Evolutionary conservation across 2,329 filamentous ascomycete genomes (phyloP), one percentile per base, ranked within the genome.

Genomic region (Cyphellophora europaea): DNA sequence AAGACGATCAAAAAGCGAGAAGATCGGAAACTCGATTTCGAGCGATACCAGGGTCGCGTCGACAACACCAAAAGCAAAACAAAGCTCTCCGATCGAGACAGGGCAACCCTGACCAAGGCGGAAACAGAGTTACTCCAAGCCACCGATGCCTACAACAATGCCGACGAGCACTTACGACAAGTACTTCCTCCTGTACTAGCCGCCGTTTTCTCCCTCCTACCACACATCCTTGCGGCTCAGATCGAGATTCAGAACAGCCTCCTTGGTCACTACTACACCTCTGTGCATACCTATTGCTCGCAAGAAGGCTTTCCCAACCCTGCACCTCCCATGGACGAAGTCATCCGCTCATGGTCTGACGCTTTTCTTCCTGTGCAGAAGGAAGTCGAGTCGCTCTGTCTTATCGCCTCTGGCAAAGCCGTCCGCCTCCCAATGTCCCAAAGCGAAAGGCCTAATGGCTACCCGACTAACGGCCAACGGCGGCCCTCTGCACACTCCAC

Each of bases 1-100:
- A 91, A 87, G 61, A 79, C 78, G 1, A 84, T 93, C 52, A 91
- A 89, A 62, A 87, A 85, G 57, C 69, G 86, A 30, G 83, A 91
- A 53, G 82, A 88, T 50, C 83, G 78, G 59, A 79, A 85, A 70
- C 56, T 88, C 40, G 86, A 93, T 54, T 91, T 78, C 52, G 86
- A 93, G 58, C 75, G 82, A 48, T 79, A 79, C 47, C 77, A 84
- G 55, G 74, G 78, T 48, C 77, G 78, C 42, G 77, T 79, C 21
- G 79, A 82, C 51, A 76, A 74, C 49, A 69, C 78, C 27, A 67
- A 77, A 47, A 79, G 78, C 54, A 91, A 91, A 57, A 63, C 72
- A 14, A 78, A 73, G 23, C 74, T 77, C 37, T 77, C 74, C 3
- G 72, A 83, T 38, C 79, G 83, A 49, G 86, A 93, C 40, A 84